Evolutionary conservation across 331 rosid species (phyloP).

Genomic region (Quercus phellos): DNA sequence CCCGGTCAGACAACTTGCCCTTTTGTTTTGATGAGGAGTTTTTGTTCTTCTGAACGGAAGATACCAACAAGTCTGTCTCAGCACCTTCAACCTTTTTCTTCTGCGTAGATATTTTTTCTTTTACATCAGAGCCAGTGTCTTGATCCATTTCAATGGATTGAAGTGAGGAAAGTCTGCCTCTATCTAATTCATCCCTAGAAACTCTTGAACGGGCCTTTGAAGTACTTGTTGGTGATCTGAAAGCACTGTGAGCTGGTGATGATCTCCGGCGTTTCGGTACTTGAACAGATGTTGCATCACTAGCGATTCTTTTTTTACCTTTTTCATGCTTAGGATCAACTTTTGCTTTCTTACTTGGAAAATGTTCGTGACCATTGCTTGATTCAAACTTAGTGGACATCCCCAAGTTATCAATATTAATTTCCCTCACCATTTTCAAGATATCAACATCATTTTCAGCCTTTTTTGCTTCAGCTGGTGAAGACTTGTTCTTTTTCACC

Average conservation of each 20-base stretch:
- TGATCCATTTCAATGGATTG: slow-evolving; percentile 23
- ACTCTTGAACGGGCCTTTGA: slow-evolving; percentile 37
- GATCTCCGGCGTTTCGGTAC: slow-evolving; percentile 63
- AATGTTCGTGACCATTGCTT: slow-evolving; percentile 70
- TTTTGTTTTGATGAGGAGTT: slow-evolving; percentile 40
- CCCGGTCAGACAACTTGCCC: slow-evolving; percentile 37
- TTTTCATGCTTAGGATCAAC: slow-evolving; percentile 30
- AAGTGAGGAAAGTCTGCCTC: slow-evolving; percentile 19
- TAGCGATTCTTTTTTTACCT: slow-evolving; percentile 52
- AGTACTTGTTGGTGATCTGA: slow-evolving; percentile 41
- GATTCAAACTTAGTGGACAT: slow-evolving; percentile 50
- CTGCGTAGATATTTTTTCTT: slow-evolving; percentile 34
- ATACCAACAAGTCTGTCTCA: slow-evolving; percentile 46
- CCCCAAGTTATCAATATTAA: slow-evolving; percentile 55
- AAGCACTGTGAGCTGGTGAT: slow-evolving; percentile 36
- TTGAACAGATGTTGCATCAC: slow-evolving; percentile 41
- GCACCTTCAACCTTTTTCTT: slow-evolving; percentile 38
- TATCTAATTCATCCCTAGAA: slow-evolving; percentile 31
- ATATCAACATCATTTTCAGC: slow-evolving; percentile 58
- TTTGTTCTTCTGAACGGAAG: slow-evolving; percentile 33
- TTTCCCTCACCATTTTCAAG: slow-evolving; percentile 64
- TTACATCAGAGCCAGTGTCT: slow-evolving; percentile 33
- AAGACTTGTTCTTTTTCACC: slow-evolving; percentile 42
- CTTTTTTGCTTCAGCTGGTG: slow-evolving; percentile 37
- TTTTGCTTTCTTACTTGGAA: slow-evolving; percentile 34